Evolutionary conservation across 2,329 filamentous ascomycete genomes (phyloP).

Genomic region (Penicillium vulpinum): DNA sequence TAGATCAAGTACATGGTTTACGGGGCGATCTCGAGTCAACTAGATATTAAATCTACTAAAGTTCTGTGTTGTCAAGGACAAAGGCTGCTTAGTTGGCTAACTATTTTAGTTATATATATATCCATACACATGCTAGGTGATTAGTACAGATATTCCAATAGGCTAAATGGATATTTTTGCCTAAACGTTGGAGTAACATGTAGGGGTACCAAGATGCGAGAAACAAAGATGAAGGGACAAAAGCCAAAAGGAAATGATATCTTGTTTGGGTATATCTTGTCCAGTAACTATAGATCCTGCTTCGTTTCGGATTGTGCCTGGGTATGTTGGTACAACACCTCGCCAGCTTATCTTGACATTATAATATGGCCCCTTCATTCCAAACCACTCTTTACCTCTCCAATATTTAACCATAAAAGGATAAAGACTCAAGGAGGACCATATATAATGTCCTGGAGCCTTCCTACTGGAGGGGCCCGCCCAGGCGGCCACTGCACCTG

Average conservation of each 20-base stretch:
- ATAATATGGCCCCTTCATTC: neutral
- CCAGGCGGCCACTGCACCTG: neutral
- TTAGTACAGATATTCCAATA: neutral
- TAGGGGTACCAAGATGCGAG: too few species aligned
- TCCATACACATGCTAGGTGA: neutral
- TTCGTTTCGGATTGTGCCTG: too few species aligned
- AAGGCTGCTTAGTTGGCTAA: neutral
- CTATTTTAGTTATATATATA: neutral
- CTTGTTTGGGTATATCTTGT: neutral
- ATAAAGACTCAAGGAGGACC: neutral
- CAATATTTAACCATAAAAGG: neutral
- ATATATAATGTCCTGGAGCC: neutral
- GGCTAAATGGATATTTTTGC: neutral
- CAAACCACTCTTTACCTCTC: too few species aligned
- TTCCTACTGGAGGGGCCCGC: neutral
- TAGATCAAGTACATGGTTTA: neutral
- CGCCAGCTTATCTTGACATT: neutral
- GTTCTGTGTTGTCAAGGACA: neutral
- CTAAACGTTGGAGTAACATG: too few species aligned
- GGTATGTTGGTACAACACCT: neutral
- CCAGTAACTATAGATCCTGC: neutral
- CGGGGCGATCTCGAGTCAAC: neutral
- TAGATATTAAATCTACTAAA: neutral
- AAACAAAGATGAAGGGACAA: too few species aligned
- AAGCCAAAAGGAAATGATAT: neutral